Percentiles rank a stretch among this genome's conserved stretches.
Conservation (phyloP, 768 basidiomycete genomes). For the Lepiota subincarnata region DNA sequence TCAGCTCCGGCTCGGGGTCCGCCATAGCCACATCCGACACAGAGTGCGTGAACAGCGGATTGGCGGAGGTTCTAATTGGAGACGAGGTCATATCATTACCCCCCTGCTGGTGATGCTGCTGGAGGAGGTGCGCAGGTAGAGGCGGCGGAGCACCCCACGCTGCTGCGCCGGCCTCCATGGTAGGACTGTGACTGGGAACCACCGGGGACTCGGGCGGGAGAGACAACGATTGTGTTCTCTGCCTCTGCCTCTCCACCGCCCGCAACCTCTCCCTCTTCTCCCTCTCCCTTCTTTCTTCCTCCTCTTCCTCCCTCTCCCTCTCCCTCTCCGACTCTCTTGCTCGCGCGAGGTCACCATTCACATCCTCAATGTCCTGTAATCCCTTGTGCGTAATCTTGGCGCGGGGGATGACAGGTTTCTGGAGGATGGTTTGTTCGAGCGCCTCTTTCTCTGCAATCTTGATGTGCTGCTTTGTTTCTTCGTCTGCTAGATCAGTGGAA, state of each 20-base stretch:
- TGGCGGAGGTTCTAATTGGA: conserved; percentile 7
- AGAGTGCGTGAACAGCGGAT: conserved; percentile 27
- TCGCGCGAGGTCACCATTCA: conserved; percentile 44
- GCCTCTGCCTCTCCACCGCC: conserved; percentile 34
- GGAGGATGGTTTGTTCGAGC: conserved; percentile 79
- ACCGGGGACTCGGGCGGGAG: conserved; percentile 72
- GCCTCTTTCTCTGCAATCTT: conserved; percentile 79
- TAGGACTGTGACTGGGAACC: conserved; percentile 36
- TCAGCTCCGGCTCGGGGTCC: conserved; percentile 56
- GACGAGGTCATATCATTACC: conserved; percentile 12
- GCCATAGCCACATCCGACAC: conserved; percentile 29
- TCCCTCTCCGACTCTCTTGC: conserved; percentile 52
- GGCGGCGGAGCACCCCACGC: conserved; percentile 63
- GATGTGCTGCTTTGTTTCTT: conserved; percentile 80
- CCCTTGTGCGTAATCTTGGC: conserved; percentile 92
- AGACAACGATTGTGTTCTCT: conserved; percentile 55
- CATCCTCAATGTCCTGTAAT: conserved; percentile 82
- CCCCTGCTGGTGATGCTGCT: conserved; percentile 21
- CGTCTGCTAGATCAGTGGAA: conserved; percentile 84
- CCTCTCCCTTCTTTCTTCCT: conserved; percentile 65
- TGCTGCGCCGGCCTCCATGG: conserved; percentile 17
- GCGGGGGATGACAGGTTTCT: conserved; percentile 61
- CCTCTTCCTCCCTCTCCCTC: conserved; percentile 58
- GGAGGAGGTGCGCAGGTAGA: conserved; percentile 43
- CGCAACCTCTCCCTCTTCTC: conserved; percentile 64